Evolutionary conservation across 768 basidiomycete genomes (phyloP), one percentile per base, ranked within the genome.

Genomic region (Guyanaporus albipodus): DNA sequence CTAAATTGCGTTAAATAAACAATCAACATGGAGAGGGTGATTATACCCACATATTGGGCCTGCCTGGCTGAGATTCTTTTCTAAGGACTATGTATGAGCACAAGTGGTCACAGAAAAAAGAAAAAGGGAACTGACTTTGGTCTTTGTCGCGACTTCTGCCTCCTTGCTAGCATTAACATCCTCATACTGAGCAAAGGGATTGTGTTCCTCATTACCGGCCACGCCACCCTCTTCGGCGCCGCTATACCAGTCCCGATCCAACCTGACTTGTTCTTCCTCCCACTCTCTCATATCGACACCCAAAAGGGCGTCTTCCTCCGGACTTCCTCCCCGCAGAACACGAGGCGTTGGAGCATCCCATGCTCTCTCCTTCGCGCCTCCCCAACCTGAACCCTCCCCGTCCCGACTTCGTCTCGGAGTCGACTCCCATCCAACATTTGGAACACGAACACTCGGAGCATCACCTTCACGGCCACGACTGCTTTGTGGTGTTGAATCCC

Each of bases 241-340:
- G 42, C 82, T 85, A 62, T 98, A 99, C 96, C 96, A 99, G 60
- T 97, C 93, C 22, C 96, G 75, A 66, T 99, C 96, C 59, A 97
- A 62, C 49, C 77, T 77, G 11, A 92, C 77, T 64, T 96, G 92
- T 64, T 98, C 96, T 58, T 97, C 95, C 66, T 97, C 96, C 96
- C 95, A 99, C 59, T 96, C 95, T 40, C 87, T 75, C 35, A 78
- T 74, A 61, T 93, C 87, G 23, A 94, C 66, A 8, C 78, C 81
- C 17, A 80, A 67, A 12, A 77, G 76, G 21, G 70, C 77, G 41
- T 79, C 83, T 26, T 83, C 84, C 37, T 88, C 86, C 6, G 83
- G 82, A 52, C 85, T 88, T 0, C 73, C 78, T 4, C 78, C 83
- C 56, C 88, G 72, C 2, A 76, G 74, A 37, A 72, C 73, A 37